Evolutionary conservation across 202 grass and related monocot genomes (phyloP).

Genomic region (Alloteropsis angusta): DNA sequence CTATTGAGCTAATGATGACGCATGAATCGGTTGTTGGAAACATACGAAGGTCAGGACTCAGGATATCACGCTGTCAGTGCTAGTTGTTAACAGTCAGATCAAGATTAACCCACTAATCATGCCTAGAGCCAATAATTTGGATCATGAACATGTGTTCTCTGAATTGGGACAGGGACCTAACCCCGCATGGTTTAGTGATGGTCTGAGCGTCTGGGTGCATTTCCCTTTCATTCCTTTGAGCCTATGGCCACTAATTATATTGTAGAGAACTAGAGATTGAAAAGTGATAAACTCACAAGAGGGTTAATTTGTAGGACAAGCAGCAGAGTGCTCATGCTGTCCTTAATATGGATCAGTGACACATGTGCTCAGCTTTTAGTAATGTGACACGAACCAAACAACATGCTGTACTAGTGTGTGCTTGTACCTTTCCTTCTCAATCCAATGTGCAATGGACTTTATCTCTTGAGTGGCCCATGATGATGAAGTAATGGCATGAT

Average conservation of each 20-base stretch:
- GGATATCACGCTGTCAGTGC: background rate
- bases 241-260: background rate
- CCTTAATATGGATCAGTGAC: conserved; percentile 3
- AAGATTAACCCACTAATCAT: conserved; percentile 32
- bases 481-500: conserved; percentile 26
- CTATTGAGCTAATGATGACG: conserved; percentile 18
- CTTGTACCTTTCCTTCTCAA: conserved; percentile 28
- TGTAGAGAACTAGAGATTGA: background rate
- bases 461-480: conserved; percentile 18
- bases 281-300: background rate
- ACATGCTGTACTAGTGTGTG: conserved; percentile 18
- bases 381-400: conserved; percentile 47
- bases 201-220: background rate
- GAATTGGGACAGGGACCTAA: conserved; percentile 26
- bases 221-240: conserved; percentile 9
- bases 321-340: conserved; percentile 17
- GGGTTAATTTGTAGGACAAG: conserved; percentile 41
- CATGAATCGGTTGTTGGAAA: conserved; percentile 5
- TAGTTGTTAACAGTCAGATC: conserved; percentile 43
- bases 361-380: conserved; percentile 13
- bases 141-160: conserved; percentile 7
- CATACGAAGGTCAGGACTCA: background rate
- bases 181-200: conserved; percentile 6
- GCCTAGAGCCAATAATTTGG: conserved; percentile 3
- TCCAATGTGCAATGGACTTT: conserved; percentile 26